phyloP scores from a whole-genome alignment of 2,329 filamentous ascomycete genomes.

The Coleophoma cylindrospora region DNA sequence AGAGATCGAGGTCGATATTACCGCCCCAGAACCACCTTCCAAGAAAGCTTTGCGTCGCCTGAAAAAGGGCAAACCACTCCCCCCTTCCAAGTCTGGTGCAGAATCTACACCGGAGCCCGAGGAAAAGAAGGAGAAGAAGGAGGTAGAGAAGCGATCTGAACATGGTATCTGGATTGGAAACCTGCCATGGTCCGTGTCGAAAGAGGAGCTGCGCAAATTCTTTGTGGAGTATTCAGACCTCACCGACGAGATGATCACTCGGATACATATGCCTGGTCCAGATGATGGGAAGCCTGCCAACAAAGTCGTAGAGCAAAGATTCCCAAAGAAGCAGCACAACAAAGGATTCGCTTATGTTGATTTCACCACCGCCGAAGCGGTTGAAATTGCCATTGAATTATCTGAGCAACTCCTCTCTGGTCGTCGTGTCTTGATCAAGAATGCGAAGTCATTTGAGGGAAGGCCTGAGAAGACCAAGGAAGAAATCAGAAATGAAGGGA shows the following conservation, averaged over 20 bases:
- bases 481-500: slow-evolving; percentile 32
- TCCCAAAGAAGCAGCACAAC: slow-evolving; percentile 44
- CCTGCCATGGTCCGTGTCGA: slow-evolving; percentile 75
- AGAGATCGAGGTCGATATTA: slow-evolving; percentile 85
- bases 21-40: slow-evolving; percentile 86
- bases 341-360: slow-evolving; percentile 97
- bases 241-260: slow-evolving; percentile 68
- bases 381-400: slow-evolving; percentile 71
- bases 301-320: slow-evolving; percentile 21
- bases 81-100: slow-evolving; percentile 35
- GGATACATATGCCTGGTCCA: slow-evolving; percentile 54
- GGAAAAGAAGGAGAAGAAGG: slow-evolving; percentile 32
- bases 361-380: slow-evolving; percentile 62
- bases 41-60: slow-evolving; percentile 88
- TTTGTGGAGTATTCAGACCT: slow-evolving; percentile 69
- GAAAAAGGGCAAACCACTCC: slow-evolving; percentile 71
- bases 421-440: slow-evolving; percentile 86
- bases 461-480: slow-evolving; percentile 62
- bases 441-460: slow-evolving; percentile 86
- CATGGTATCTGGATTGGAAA: slow-evolving; percentile 97
- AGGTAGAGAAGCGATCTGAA: slow-evolving; percentile 60
- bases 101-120: slow-evolving; percentile 32
- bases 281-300: slow-evolving; percentile 33
- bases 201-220: slow-evolving; percentile 71
- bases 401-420: slow-evolving; percentile 78